Base-by-base conservation (phyloP, 495 filamentous ascomycete genomes). In the Xylaria castorea region DNA sequence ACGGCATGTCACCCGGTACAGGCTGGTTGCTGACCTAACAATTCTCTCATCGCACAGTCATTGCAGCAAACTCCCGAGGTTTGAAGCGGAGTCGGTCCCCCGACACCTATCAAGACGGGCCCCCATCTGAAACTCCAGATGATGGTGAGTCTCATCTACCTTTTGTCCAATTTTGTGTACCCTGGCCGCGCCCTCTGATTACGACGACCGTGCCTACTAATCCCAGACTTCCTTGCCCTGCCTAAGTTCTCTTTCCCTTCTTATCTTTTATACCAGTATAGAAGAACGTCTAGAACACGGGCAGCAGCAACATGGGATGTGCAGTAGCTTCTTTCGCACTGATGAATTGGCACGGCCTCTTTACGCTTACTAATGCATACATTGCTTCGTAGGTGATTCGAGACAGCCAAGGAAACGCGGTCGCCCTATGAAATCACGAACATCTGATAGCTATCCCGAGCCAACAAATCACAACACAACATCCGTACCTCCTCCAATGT, bases 21-120 rank as follows among this genome's bases (percentile, higher is more conserved):
- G 50, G 62, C 55, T 64, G 71, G 73, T 75, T 76, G 57, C 78
- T 80, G 64, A 80, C 60, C 70, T 55, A 38, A 53, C 46, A 61
- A 60, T 50, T 12, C 12, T 74, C 50, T 74, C 27, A 71, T 68
- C 74, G 50, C 60, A 61, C 75, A 87, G 85, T 79, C 22, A 82
- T 79, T 67, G 72, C 80, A 58, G 66, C 70, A 60, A 72, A 74
- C 27, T 75, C 94, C 74, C 91, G 96, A 80, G 94, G 94, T 73
- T 81, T 93, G 79, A 99, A 98, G 86, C 90, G 96, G 83, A 96
- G 93, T 89, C 94, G 94, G 70, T 97, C 96, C 66, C 95, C 94
- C 76, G 93, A 97, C 75, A 86, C 81, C 75, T 90, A 91, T 79
- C 89, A 88, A 78, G 90, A 92, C 79, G 81, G 84, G 74, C 81